Evolutionary conservation across 2,329 filamentous ascomycete species (phyloP).

Genomic region (Huntiella abstrusa): DNA sequence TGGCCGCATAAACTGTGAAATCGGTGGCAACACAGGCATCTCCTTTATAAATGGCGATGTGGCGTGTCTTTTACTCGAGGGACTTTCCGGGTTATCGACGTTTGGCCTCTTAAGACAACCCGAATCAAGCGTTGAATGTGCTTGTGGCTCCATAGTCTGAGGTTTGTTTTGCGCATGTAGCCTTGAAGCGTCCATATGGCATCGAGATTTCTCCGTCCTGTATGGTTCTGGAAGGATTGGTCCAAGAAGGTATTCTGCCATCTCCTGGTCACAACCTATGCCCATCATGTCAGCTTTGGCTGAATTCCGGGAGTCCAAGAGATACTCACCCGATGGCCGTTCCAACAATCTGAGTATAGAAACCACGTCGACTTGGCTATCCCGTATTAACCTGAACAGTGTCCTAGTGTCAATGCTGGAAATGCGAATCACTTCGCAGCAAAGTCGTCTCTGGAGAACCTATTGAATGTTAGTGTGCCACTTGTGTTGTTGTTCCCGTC

Average conservation of each 20-base stretch:
- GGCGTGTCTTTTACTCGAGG: constrained; percentile 1
- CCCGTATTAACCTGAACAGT: too few species aligned
- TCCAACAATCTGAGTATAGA: neutral
- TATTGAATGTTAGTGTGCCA: too few species aligned
- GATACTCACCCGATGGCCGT: too few species aligned
- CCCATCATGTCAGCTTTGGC: too few species aligned
- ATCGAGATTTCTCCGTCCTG: neutral
- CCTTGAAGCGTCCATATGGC: neutral
- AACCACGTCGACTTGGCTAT: neutral
- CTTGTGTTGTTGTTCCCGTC: too few species aligned
- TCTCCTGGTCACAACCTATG: too few species aligned
- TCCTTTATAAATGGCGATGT: neutral
- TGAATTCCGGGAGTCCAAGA: too few species aligned
- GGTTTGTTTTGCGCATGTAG: neutral
- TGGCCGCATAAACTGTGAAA: neutral
- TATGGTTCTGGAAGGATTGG: neutral
- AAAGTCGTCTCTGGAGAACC: too few species aligned
- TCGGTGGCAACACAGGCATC: neutral
- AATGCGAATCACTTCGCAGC: too few species aligned
- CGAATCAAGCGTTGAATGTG: neutral
- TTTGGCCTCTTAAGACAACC: neutral
- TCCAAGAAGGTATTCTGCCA: too few species aligned
- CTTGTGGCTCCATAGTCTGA: neutral
- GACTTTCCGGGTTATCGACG: neutral
- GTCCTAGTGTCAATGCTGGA: too few species aligned